A percentile compares a stretch with the other conserved stretches of the same genome.
These are phyloP conservation scores for Termitomyces sp. DNA, from an alignment of 1,284 basidiomycete genomes.

Conservation along the genomic window DNA sequence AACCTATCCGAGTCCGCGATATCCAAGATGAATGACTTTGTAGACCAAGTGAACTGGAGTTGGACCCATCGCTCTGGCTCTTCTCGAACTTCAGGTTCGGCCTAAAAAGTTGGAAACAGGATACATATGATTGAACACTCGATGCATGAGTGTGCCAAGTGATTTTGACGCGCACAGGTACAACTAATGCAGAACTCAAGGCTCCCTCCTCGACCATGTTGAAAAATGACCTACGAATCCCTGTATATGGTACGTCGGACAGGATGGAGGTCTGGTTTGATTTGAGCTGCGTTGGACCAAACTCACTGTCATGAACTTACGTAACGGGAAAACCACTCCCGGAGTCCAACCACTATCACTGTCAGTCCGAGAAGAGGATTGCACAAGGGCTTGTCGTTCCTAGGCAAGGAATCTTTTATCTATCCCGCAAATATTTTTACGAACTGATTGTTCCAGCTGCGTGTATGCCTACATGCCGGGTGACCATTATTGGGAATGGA, in stretches of 20 bases:
- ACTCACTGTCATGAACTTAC: not conserved
- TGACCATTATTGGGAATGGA: constrained; percentile 19
- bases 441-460: not conserved
- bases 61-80: constrained; percentile 46
- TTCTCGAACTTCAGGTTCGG: constrained; percentile 20
- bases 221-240: not conserved
- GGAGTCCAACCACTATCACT: no score
- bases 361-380: no score
- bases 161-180: constrained; percentile 1
- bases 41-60: constrained; percentile 63
- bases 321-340: no score
- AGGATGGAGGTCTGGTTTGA: not conserved
- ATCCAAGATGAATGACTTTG: constrained; percentile 50
- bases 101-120: constrained; percentile 1
- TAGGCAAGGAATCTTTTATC: not conserved
- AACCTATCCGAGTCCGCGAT: constrained; percentile 76
- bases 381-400: not conserved
- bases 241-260: not conserved
- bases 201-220: constrained; percentile 1
- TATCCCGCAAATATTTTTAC: not conserved
- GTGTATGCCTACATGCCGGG: constrained; percentile 16
- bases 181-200: not conserved
- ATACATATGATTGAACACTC: not conserved
- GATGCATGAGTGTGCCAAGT: not conserved
- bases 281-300: not conserved